Percentiles rank a stretch among this genome's conserved stretches.
Evolutionary conservation across 2,329 filamentous ascomycete species (phyloP).

Genomic region (Colletotrichum sidae): DNA sequence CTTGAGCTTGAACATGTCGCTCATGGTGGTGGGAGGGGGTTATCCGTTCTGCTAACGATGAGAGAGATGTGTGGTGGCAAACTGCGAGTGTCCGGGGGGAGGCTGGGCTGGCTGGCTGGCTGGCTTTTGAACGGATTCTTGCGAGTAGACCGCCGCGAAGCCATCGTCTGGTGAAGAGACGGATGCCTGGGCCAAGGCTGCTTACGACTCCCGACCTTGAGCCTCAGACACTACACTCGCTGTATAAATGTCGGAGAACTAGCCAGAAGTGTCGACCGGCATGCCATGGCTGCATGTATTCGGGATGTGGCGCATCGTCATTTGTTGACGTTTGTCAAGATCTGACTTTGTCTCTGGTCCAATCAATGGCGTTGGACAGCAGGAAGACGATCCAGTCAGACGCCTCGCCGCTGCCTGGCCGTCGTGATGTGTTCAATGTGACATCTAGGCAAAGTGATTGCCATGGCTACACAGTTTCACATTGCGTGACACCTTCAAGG

Average conservation of each 20-base stretch:
- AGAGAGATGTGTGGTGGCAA: background rate
- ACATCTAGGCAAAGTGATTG: too few species aligned
- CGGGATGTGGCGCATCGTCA: slow-evolving; percentile 17
- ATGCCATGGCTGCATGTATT: slow-evolving; percentile 12
- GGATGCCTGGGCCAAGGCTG: too few species aligned
- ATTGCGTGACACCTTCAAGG: too few species aligned
- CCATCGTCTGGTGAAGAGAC: too few species aligned
- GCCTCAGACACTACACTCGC: background rate
- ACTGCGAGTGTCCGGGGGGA: background rate
- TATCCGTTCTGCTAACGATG: background rate
- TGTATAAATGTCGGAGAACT: background rate
- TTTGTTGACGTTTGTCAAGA: slow-evolving; percentile 4
- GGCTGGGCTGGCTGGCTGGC: too few species aligned
- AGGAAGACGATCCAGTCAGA: background rate
- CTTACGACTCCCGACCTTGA: too few species aligned
- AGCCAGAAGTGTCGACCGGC: background rate
- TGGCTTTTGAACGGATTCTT: too few species aligned
- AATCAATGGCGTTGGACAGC: background rate
- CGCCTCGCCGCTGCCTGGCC: background rate
- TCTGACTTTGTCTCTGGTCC: slow-evolving; percentile 5
- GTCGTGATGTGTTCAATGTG: background rate
- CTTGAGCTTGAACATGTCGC: slow-evolving; percentile 20
- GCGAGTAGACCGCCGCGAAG: too few species aligned
- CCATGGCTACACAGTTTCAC: too few species aligned
- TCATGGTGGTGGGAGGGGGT: slow-evolving; percentile 7